Conservation (phyloP, 164 flowering plant species). For the Tinospora cordifolia region DNA sequence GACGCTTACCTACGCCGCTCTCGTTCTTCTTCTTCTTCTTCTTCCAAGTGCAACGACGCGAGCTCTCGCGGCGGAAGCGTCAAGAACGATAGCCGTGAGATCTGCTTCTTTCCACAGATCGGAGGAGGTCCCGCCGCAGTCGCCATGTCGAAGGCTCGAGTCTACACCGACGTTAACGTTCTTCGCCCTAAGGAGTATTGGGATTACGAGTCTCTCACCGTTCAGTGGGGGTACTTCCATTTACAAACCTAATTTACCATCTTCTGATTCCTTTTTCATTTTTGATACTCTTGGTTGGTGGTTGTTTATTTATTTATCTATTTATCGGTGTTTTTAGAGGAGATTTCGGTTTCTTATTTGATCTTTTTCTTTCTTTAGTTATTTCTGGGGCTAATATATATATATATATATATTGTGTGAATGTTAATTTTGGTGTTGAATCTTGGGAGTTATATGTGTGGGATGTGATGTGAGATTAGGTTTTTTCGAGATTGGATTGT, state of each 20-base stretch:
- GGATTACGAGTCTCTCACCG: conserved; percentile 72
- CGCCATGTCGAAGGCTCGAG: conserved; percentile 51
- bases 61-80: neutral
- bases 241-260: conserved; percentile 50
- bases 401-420: too few relatives aligned
- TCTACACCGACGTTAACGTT: conserved; percentile 62
- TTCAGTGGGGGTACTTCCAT: conserved; percentile 65
- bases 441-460: too few relatives aligned
- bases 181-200: conserved; percentile 61
- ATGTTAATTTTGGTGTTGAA: too few relatives aligned
- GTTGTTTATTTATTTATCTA: too few relatives aligned
- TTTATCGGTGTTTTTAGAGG: neutral
- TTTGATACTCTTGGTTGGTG: conserved; percentile 6
- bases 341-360: neutral
- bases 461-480: too few relatives aligned
- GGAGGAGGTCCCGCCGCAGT: neutral
- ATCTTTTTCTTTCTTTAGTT: too few relatives aligned
- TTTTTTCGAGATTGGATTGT: too few relatives aligned
- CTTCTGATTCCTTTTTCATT: conserved; percentile 49
- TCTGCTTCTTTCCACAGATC: conserved; percentile 2
- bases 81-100: neutral
- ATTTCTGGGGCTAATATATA: too few relatives aligned
- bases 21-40: neutral
- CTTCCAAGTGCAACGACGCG: neutral
- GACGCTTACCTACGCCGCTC: conserved; percentile 19